A percentile compares a stretch with the other conserved stretches of the same genome.
These are phyloP conservation scores for Cercospora nicotianae DNA, from an alignment of 2,329 filamentous ascomycete genomes.

Conservation along the genomic window DNA sequence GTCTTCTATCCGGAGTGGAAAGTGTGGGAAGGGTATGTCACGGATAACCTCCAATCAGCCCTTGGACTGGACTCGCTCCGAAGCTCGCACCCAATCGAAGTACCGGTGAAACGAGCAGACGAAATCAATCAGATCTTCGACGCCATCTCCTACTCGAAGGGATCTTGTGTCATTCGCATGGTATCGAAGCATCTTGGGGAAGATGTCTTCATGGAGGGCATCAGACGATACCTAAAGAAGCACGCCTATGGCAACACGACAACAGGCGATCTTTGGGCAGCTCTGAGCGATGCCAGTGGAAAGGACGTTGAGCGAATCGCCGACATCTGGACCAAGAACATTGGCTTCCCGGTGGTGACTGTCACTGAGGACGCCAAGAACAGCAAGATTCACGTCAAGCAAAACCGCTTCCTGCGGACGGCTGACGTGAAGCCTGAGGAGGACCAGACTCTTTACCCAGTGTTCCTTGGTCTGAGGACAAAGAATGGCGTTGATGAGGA, in stretches of 20 bases:
- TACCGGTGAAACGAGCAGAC: constrained; percentile 90
- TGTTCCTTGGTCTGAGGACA: constrained; percentile 82
- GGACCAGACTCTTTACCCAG: constrained; percentile 82
- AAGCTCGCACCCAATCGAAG: constrained; percentile 95
- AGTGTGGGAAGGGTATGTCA: constrained; percentile 94
- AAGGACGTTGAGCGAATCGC: constrained; percentile 89
- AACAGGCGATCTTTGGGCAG: constrained; percentile 87
- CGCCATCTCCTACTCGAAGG: constrained; percentile 95
- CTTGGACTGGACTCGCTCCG: constrained; percentile 84
- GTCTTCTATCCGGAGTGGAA: constrained; percentile 97
- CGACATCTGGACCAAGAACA: constrained; percentile 95
- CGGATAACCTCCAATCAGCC: constrained; percentile 85
- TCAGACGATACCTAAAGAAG: constrained; percentile 88
- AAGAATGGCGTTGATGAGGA: constrained; percentile 79
- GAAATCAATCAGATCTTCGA: constrained; percentile 99
- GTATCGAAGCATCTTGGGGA: constrained; percentile 94
- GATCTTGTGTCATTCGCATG: constrained; percentile 94
- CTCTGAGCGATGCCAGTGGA: constrained; percentile 82
- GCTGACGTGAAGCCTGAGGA: constrained; percentile 92
- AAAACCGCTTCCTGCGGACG: constrained; percentile 91
- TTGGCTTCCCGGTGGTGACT: constrained; percentile 87
- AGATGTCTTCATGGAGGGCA: constrained; percentile 87
- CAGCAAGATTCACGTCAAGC: constrained; percentile 79
- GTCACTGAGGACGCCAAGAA: constrained; percentile 73
- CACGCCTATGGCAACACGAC: constrained; percentile 95